Percentiles rank a stretch among this genome's conserved stretches.
phyloP scores from a whole-genome alignment of 2,329 filamentous ascomycete genomes.

The Sporothrix brasiliensis region DNA sequence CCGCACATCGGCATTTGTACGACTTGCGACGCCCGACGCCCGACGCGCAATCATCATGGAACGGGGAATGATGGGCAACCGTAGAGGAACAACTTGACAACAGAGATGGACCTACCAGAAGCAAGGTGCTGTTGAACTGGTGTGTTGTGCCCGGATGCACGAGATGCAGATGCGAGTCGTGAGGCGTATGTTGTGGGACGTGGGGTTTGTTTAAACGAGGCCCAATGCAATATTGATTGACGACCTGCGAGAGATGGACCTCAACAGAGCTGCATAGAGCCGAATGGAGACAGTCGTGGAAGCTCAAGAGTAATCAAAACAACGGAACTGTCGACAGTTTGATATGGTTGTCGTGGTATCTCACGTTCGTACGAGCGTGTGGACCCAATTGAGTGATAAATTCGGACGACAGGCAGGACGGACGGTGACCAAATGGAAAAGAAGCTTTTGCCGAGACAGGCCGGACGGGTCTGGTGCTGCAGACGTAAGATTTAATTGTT shows the following conservation, averaged over 20 bases:
- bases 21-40: slow-evolving; percentile 16
- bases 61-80: slow-evolving; percentile 1
- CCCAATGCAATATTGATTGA: slow-evolving; percentile 1
- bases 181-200: not conserved
- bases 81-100: not conserved
- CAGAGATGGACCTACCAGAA: not conserved
- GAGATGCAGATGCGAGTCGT: slow-evolving; percentile 10
- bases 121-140: not conserved
- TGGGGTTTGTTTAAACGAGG: not conserved
- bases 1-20: slow-evolving; percentile 8
- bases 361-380: not conserved
- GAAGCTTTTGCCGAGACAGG: slow-evolving; percentile 21
- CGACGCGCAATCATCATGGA: slow-evolving; percentile 8
- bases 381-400: not conserved
- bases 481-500: not conserved
- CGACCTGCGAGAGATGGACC: not conserved
- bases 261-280: not conserved
- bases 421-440: not conserved
- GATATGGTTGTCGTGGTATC: not conserved
- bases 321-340: slow-evolving; percentile 13
- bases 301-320: not conserved
- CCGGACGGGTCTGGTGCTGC: slow-evolving; percentile 22
- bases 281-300: too few relatives aligned
- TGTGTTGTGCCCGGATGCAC: not conserved
- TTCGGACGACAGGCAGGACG: not conserved